These are phyloP conservation scores for Auxenochlorella pyrenoidosa DNA, from an alignment of 139 green algal genomes.

Conservation along the genomic window DNA sequence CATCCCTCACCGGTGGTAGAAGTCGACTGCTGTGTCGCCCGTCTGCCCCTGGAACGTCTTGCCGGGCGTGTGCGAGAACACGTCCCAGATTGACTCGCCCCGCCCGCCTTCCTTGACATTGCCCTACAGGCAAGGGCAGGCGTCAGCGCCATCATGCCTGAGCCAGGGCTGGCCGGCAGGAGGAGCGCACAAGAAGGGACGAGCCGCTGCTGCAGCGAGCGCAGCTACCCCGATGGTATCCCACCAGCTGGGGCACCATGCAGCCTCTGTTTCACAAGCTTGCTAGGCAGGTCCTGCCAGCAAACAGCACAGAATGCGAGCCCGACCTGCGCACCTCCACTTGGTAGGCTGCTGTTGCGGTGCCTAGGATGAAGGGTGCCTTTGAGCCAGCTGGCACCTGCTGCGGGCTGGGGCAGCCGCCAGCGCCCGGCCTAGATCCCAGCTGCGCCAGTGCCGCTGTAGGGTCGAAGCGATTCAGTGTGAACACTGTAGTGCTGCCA, in stretches of 20 bases:
- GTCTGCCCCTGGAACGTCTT: conserved; percentile 45
- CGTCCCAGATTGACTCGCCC: conserved; percentile 62
- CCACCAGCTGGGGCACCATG: no score
- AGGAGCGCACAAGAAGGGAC: not conserved
- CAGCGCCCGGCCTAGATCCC: not conserved
- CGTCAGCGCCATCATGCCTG: no score
- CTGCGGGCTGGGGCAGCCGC: not conserved
- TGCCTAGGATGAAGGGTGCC: conserved; percentile 1
- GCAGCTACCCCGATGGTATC: no score
- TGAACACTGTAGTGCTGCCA: not conserved
- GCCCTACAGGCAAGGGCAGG: not conserved
- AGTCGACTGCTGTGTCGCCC: conserved; percentile 52
- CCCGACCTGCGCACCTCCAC: not conserved
- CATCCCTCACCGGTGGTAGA: conserved; percentile 55
- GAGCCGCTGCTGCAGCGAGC: no score
- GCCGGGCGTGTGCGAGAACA: conserved; percentile 46
- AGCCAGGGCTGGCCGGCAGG: not conserved
- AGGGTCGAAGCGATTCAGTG: not conserved
- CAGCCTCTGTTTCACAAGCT: no score
- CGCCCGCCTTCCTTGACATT: conserved; percentile 38
- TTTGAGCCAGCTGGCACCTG: not conserved
- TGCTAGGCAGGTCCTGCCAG: no score
- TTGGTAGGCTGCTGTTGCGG: conserved; percentile 25
- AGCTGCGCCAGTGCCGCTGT: not conserved
- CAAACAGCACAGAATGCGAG: no score